A percentile compares a stretch with the other conserved stretches of the same genome.
Evolutionary conservation across 2,329 filamentous ascomycete species (phyloP).

Genomic region (Celoporthe dispersa): DNA sequence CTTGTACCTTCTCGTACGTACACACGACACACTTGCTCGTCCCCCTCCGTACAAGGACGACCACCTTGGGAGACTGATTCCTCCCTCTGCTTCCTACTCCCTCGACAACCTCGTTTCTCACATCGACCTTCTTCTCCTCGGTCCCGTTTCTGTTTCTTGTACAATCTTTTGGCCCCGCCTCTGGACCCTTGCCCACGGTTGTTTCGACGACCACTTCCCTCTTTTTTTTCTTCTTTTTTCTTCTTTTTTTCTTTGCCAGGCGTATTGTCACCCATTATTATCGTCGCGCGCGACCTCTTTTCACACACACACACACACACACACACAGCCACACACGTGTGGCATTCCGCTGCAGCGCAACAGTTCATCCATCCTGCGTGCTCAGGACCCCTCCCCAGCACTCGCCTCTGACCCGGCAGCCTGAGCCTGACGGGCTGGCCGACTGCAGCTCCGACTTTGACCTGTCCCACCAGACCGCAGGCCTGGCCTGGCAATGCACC

Average conservation of each 20-base stretch:
- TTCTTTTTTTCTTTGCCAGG: constrained; percentile 3
- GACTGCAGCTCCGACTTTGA: constrained; percentile 22
- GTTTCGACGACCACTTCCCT: constrained; percentile 20
- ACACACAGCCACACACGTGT: constrained; percentile 16
- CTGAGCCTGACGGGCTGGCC: constrained; percentile 12
- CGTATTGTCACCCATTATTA: constrained; percentile 18
- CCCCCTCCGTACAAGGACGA: background rate
- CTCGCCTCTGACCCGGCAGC: background rate
- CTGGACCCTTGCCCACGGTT: constrained; percentile 6
- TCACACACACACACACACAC: constrained; percentile 11
- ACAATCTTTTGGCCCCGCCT: constrained; percentile 26
- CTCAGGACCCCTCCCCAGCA: background rate
- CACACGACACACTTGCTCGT: background rate
- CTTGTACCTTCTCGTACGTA: background rate
- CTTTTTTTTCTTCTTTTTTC: background rate
- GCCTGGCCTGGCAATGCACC: constrained; percentile 17
- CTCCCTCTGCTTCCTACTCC: background rate
- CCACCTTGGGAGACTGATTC: background rate
- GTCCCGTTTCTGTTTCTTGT: constrained; percentile 24
- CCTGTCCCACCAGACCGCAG: constrained; percentile 20
- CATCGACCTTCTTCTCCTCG: constrained; percentile 3
- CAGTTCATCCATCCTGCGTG: background rate
- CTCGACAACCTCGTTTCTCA: constrained; percentile 18
- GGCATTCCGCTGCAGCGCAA: background rate
- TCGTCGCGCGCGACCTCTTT: background rate